Conservation (phyloP, 805 yeast species). For the Cyberlindnera amylophila region DNA sequence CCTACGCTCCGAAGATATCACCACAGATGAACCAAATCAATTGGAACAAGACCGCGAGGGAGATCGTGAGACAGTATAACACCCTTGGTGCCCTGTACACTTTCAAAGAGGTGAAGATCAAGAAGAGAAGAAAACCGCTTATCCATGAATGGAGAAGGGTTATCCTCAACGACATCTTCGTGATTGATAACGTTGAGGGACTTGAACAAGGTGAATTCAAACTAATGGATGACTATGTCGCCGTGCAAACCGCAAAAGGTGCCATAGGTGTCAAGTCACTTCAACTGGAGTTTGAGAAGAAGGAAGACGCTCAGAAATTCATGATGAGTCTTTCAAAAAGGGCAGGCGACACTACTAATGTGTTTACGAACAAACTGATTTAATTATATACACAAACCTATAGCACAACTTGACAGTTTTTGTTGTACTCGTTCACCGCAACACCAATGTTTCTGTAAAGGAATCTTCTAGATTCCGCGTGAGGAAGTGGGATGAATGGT, state of each 20-base stretch:
- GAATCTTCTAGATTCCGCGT: constrained; percentile 55
- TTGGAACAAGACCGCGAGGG: constrained; percentile 42
- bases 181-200: background rate
- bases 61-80: constrained; percentile 40
- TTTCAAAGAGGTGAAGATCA: constrained; percentile 35
- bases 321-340: constrained; percentile 42
- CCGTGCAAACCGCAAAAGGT: constrained; percentile 44
- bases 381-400: constrained; percentile 11
- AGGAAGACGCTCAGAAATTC: constrained; percentile 46
- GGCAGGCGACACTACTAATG: constrained; percentile 33
- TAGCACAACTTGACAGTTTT: constrained; percentile 52
- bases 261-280: constrained; percentile 34
- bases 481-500: constrained; percentile 82
- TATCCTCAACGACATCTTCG: constrained; percentile 38
- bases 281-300: constrained; percentile 52
- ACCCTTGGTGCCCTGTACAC: constrained; percentile 58
- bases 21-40: constrained; percentile 39
- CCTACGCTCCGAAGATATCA: constrained; percentile 57
- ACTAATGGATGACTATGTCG: constrained; percentile 24
- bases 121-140: constrained; percentile 30
- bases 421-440: constrained; percentile 80
- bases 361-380: constrained; percentile 8
- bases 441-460: constrained; percentile 69
- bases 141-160: constrained; percentile 40
- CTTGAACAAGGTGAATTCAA: constrained; percentile 31